Conservation (phyloP, 768 basidiomycete species). For the Tremella fuciformis region DNA sequence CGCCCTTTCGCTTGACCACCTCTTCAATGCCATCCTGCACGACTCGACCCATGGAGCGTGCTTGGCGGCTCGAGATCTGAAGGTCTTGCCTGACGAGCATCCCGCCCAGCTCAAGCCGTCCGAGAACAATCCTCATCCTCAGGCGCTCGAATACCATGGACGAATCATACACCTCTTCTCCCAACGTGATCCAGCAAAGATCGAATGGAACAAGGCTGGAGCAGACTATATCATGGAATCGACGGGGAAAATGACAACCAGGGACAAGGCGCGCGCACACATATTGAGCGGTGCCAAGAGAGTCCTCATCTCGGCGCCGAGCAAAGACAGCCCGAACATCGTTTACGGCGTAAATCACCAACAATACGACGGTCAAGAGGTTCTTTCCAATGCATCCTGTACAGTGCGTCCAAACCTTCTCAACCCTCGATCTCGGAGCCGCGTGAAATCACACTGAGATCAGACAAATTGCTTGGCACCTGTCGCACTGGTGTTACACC, state of each 20-base stretch:
- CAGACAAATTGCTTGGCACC: slow-evolving; percentile 53
- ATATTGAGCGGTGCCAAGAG: slow-evolving; percentile 47
- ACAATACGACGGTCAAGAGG: slow-evolving; percentile 32
- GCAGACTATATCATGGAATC: slow-evolving; percentile 51
- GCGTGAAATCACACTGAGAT: slow-evolving; percentile 1
- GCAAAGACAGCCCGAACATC: slow-evolving; percentile 40
- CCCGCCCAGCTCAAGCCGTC: slow-evolving; percentile 27
- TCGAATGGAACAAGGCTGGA: slow-evolving; percentile 47
- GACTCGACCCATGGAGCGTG: slow-evolving; percentile 51
- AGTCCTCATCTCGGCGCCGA: slow-evolving; percentile 52
- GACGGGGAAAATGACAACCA: slow-evolving; percentile 49
- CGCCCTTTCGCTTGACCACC: slow-evolving; percentile 46
- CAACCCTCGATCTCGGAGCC: neutral
- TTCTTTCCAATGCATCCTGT: slow-evolving; percentile 51
- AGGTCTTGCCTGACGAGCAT: slow-evolving; percentile 30
- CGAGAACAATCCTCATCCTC: slow-evolving; percentile 31
- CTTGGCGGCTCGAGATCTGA: slow-evolving; percentile 28
- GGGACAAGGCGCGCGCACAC: slow-evolving; percentile 41
- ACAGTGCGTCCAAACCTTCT: slow-evolving; percentile 34
- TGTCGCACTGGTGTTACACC: slow-evolving; percentile 48
- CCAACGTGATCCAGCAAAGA: slow-evolving; percentile 42
- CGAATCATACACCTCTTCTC: slow-evolving; percentile 44
- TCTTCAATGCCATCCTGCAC: slow-evolving; percentile 49
- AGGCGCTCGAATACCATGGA: slow-evolving; percentile 31
- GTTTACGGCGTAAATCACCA: slow-evolving; percentile 51